Evolutionary conservation across 192 early-diverging fungal species (phyloP), one percentile per base, ranked within the genome.

Genomic region (Gamsiella multidivaricata): DNA sequence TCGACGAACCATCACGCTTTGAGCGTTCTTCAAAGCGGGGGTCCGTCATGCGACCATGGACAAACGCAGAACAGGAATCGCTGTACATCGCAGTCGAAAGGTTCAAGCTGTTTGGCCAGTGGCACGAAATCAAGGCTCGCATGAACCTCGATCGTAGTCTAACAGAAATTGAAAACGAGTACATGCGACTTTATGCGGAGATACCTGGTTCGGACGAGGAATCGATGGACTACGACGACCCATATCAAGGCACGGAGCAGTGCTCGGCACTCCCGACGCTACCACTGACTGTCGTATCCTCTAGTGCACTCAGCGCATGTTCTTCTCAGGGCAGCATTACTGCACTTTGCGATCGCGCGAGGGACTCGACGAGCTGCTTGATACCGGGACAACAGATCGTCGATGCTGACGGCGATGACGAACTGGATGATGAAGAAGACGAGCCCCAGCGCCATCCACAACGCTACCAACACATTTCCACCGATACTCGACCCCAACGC

Each of bases 41-140:
- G 23, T 52, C 36, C 9, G 29, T 57, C 12, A 41, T 41, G 6
- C 28, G 50, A n/a, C 71, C 59, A 20, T 78, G 74, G 74, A 69
- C 74, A 15, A 78, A 64, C 15, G 32, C 60, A 14, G 74, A 78
- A 53, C 74, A 78, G 46, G 74, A 78, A 26, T 62, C 74, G 0
- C 54, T 78, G 17, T 78, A 78, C 46, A 28, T 78, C 12, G 74
- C 74, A 1, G 74, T 78, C 4, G 74, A 78, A 20, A 52, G 52
- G 29, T 39, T 52, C 10, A 47, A 57, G 3, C 54, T 78, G 26
- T 78, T 55, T 66, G 74, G 74, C 1, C 53, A 53, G 12, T 78
- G 74, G 74, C 25, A 26, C 0, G 29, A 69, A 25, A 61, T 69
- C 61, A 54, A 69, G 42, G 3, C 2, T 0, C 60, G 51, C 10